Evolutionary conservation across 257 asterid species (phyloP).

Genomic region (Nicotiana benthamiana): DNA sequence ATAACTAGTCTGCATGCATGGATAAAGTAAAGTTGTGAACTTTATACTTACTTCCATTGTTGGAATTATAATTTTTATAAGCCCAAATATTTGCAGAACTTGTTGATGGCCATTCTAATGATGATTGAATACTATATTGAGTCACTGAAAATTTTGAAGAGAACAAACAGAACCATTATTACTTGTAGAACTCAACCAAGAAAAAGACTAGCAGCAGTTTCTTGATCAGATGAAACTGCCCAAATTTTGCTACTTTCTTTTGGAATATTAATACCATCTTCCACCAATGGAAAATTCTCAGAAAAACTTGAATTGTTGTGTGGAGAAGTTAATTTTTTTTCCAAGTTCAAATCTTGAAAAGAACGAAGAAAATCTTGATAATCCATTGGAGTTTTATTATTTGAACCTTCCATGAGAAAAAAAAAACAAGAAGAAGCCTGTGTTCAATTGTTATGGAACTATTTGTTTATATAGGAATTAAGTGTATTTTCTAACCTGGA

Average conservation of each 20-base stretch:
- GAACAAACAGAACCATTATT: neutral
- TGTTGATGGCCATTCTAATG: neutral
- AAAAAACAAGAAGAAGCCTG: neutral
- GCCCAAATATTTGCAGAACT: neutral
- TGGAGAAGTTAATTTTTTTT: neutral
- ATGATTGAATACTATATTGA: neutral
- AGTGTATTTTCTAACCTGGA: neutral
- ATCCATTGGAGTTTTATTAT: neutral
- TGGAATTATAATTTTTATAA: neutral
- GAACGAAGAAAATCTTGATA: neutral
- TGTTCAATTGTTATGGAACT: neutral
- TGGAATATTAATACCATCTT: neutral
- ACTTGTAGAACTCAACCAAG: neutral
- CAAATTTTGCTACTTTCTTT: neutral
- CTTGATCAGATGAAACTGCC: neutral
- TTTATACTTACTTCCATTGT: neutral
- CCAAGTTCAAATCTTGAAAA: neutral
- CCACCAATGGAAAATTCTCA: neutral
- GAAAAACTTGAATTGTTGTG: neutral
- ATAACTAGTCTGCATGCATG: neutral
- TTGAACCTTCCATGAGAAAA: neutral
- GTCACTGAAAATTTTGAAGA: neutral
- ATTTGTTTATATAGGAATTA: neutral
- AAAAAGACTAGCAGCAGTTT: neutral
- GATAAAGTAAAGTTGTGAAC: neutral